Evolutionary conservation across 2,329 filamentous ascomycete species (phyloP).

Genomic region (Xylaria sp.): DNA sequence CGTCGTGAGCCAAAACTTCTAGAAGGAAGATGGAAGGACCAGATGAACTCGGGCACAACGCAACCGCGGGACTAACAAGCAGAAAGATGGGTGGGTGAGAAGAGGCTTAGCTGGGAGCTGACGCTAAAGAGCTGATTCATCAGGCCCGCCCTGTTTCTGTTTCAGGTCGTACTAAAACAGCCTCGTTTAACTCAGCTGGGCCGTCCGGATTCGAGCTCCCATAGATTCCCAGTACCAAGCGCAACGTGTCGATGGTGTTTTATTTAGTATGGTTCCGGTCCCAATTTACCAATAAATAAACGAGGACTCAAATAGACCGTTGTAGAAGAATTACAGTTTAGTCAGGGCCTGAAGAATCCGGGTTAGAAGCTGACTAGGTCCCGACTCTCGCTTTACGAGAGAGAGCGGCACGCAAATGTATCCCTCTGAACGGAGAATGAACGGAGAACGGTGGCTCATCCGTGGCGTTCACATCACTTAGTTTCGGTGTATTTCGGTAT

Average conservation of each 20-base stretch:
- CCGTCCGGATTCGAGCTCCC: conserved; percentile 20
- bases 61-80: neutral
- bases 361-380: conserved; percentile 16
- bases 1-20: conserved; percentile 32
- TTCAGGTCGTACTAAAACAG: conserved; percentile 34
- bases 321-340: neutral
- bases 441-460: conserved; percentile 4
- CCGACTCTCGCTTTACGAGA: conserved; percentile 11
- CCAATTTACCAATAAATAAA: neutral
- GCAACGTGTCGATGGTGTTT: conserved; percentile 10
- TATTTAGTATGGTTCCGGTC: neutral
- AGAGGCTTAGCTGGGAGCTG: conserved; percentile 33
- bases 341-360: neutral
- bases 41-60: neutral
- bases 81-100: neutral
- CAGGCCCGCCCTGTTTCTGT: conserved; percentile 34
- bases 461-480: neutral
- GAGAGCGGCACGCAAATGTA: neutral
- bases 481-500: conserved; percentile 24
- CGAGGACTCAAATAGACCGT: neutral
- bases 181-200: conserved; percentile 34
- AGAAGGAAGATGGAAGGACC: conserved; percentile 31
- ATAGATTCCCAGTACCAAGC: conserved; percentile 11
- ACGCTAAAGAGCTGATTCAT: conserved; percentile 33
- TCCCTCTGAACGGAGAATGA: neutral